Conservation (phyloP, 768 basidiomycete genomes). For the Xerocomus potaroensis region DNA sequence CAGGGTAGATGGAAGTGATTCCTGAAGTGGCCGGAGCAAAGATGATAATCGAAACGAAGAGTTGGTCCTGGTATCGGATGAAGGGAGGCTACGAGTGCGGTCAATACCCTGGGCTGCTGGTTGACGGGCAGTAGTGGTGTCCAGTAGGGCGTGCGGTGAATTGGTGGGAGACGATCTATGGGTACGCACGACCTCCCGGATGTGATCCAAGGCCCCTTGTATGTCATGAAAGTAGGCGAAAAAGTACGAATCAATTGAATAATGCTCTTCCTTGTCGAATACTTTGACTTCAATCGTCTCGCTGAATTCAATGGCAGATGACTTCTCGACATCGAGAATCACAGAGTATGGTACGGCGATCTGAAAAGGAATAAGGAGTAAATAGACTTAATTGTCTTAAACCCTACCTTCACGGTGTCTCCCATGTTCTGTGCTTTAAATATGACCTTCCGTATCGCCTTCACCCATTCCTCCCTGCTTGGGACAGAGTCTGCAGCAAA, state of each 20-base stretch:
- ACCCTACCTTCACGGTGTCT: slow-evolving; percentile 82
- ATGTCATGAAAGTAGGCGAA: slow-evolving; percentile 93
- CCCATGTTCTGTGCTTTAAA: slow-evolving; percentile 97
- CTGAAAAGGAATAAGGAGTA: slow-evolving; percentile 32
- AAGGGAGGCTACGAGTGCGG: slow-evolving; percentile 38
- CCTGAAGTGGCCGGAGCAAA: slow-evolving; percentile 66
- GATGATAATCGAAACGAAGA: slow-evolving; percentile 62
- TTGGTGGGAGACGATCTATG: slow-evolving; percentile 36
- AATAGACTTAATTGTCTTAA: not conserved
- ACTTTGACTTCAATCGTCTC: slow-evolving; percentile 96
- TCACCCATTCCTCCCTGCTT: slow-evolving; percentile 93
- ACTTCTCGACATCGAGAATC: slow-evolving; percentile 84
- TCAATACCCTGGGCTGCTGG: slow-evolving; percentile 30
- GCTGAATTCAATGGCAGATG: slow-evolving; percentile 89
- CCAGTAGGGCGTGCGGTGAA: slow-evolving; percentile 40
- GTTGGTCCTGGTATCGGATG: slow-evolving; percentile 28
- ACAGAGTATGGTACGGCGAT: slow-evolving; percentile 93
- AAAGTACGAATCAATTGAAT: slow-evolving; percentile 83
- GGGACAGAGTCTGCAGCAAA: slow-evolving; percentile 77
- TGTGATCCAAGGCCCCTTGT: slow-evolving; percentile 70
- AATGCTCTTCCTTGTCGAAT: slow-evolving; percentile 72
- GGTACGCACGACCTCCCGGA: slow-evolving; percentile 68
- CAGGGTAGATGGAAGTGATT: slow-evolving; percentile 40
- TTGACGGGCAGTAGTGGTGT: slow-evolving; percentile 51
- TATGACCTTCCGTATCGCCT: slow-evolving; percentile 88